Base-by-base conservation (phyloP, 768 basidiomycete genomes). In the Mycena olivaceomarginata region DNA sequence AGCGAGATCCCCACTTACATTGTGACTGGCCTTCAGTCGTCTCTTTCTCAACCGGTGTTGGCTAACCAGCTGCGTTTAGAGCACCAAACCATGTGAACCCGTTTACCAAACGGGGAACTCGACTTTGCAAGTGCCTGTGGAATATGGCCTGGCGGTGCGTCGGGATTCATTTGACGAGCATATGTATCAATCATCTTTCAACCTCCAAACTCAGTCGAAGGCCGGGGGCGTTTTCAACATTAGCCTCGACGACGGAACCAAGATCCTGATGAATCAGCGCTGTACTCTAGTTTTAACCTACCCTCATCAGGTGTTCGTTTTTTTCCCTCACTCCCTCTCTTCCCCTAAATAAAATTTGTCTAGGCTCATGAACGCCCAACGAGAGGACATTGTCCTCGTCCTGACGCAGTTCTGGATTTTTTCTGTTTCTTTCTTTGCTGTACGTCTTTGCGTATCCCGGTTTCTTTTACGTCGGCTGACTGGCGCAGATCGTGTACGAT, bases 331-430 rank as follows among this genome's bases (percentile, higher is more conserved):
- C 3, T 31, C 2, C 10, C 41, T 3, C 22, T 12, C 18, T 7
- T 9, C 39, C 41, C n/a, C 0, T 48, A n/a, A 20, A 67, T 15
- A 18, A 16, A 31, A 31, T 31, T 48, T 10, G 5, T 59, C 1
- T 15, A 75, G 74, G 12, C 84, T 66, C 25, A 62, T 78, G 70
- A 74, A 77, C 25, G 57, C 69, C 11, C 63, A 81, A 67, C 80
- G 83, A n/a, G 84, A 85, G 56, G 84, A 83, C 59, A 53, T 83
- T 13, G 84, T 83, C 16, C 77, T 86, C 45, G 68, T 85, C 10
- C 70, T 79, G 15, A 82, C 81, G 0, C 85, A 86, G 73, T 81
- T 85, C 65, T 86, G 85, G 85, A 75, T 86, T 22, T 79, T 86
- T 22, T 82, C 77, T 15, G 74, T 86, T 39, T 81, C 82, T n/a